A percentile compares a stretch with the other conserved stretches of the same genome.
phyloP scores from a whole-genome alignment of 441 rosid species.

The Gossypium schwendimanii region DNA sequence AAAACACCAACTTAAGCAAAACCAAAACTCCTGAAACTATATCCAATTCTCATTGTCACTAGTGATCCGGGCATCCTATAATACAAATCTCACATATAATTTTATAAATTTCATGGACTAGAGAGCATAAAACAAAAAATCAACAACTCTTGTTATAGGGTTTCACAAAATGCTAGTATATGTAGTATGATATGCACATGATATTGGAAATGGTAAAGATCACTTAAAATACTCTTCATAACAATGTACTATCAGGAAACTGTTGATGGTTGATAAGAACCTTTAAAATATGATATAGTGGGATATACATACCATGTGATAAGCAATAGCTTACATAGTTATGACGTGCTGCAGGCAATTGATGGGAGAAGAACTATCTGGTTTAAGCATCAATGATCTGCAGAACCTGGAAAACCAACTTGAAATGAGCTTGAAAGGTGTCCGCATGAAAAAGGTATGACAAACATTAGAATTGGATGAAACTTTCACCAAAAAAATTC shows the following conservation, averaged over 20 bases:
- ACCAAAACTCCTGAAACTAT: background rate
- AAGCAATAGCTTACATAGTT: constrained; percentile 3
- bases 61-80: background rate
- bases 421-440: constrained; percentile 60
- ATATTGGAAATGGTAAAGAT: background rate
- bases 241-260: background rate
- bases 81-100: background rate
- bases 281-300: background rate
- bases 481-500: background rate
- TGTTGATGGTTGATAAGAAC: background rate
- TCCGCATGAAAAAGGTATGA: constrained; percentile 64
- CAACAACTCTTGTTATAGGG: background rate
- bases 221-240: background rate
- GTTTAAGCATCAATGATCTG: constrained; percentile 50
- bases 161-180: background rate
- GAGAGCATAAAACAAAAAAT: background rate
- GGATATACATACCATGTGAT: background rate
- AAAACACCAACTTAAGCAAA: background rate
- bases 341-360: constrained; percentile 42
- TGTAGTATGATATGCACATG: background rate
- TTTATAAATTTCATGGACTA: background rate
- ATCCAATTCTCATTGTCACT: background rate
- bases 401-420: constrained; percentile 74
- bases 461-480: background rate
- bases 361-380: constrained; percentile 83